Evolutionary conservation across 768 basidiomycete species (phyloP).

Genomic region (Naganishia friedmannii): DNA sequence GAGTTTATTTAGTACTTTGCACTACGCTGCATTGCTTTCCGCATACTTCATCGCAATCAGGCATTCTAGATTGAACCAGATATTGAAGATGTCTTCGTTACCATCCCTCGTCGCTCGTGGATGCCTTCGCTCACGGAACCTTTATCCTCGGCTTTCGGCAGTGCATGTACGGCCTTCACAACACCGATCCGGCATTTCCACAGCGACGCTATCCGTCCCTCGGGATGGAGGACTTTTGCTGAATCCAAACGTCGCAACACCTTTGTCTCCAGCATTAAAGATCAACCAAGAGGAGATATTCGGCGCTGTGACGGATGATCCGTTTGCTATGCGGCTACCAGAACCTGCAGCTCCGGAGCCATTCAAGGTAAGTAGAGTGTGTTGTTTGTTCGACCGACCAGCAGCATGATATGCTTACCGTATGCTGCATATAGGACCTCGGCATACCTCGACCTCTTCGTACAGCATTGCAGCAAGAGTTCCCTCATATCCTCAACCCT

Average conservation of each 20-base stretch:
- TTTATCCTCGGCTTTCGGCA: not conserved
- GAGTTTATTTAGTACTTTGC: too few species aligned
- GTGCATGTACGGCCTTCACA: not conserved
- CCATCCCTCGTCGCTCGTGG: conserved; percentile 5
- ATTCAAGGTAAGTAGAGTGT: conserved; percentile 5
- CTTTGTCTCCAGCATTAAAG: not conserved
- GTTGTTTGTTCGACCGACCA: not conserved
- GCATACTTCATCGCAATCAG: too few species aligned
- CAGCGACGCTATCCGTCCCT: not conserved
- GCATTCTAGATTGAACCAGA: too few species aligned
- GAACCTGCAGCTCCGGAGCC: not conserved
- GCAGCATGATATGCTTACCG: too few species aligned
- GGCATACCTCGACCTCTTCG: conserved; percentile 1
- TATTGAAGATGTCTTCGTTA: not conserved
- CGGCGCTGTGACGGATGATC: not conserved
- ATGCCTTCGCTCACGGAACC: not conserved
- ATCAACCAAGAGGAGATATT: not conserved
- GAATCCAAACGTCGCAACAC: not conserved
- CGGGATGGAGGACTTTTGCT: not conserved
- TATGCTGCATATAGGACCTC: not conserved
- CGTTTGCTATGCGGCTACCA: not conserved
- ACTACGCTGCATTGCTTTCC: too few species aligned
- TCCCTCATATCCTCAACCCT: conserved; percentile 5
- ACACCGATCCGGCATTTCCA: not conserved
- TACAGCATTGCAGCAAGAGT: not conserved